Conservation (phyloP, 108 stramenopile genomes). For the Aurantiochytrium sp. region DNA sequence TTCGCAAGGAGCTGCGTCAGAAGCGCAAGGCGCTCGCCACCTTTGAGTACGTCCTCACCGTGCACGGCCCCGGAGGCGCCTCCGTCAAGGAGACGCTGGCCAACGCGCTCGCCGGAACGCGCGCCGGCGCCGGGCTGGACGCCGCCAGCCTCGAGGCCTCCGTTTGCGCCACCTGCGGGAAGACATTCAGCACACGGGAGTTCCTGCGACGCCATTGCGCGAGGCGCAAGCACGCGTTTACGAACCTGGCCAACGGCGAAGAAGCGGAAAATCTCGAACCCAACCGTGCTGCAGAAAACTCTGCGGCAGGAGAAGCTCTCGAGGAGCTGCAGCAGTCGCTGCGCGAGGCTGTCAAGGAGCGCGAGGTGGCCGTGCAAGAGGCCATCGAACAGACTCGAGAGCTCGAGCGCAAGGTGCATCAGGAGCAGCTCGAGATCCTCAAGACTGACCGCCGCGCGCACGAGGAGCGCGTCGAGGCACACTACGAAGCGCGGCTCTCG, state of each 20-base stretch:
- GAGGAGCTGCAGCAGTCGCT: background rate
- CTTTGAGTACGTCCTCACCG: background rate
- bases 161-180: slow-evolving; percentile 6
- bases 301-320: background rate
- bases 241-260: background rate
- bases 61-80: background rate
- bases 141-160: background rate
- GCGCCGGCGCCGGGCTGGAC: background rate
- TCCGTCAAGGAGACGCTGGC: background rate
- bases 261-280: slow-evolving; percentile 15
- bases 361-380: background rate
- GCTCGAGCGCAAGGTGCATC: background rate
- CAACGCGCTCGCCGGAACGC: background rate
- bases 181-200: background rate
- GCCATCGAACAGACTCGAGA: background rate
- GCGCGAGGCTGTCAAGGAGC: background rate
- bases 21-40: slow-evolving; percentile 2
- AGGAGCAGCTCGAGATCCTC: background rate
- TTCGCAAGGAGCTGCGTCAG: background rate
- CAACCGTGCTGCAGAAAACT: background rate
- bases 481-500: background rate
- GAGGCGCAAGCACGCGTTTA: background rate
- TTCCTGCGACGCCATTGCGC: background rate
- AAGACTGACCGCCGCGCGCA: background rate
- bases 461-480: slow-evolving; percentile 4